phyloP scores from a whole-genome alignment of 306 rosid genomes.

The Acacia melanoxylon region DNA sequence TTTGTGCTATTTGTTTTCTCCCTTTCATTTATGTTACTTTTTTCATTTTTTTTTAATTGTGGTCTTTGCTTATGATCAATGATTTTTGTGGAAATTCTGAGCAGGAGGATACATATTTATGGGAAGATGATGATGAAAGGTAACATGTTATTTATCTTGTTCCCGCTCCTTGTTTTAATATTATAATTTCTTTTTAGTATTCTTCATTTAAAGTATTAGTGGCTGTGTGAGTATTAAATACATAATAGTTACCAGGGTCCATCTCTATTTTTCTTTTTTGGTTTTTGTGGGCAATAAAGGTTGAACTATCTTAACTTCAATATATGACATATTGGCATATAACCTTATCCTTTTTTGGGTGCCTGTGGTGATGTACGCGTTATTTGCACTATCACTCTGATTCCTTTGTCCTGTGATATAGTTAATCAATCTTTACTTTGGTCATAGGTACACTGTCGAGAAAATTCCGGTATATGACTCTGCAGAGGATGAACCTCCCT shows the following conservation, averaged over 20 bases:
- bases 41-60: neutral
- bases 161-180: neutral
- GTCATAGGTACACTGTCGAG: slow-evolving; percentile 84
- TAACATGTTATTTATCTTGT: slow-evolving; percentile 31
- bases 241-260: neutral
- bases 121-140: slow-evolving; percentile 99
- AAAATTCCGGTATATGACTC: slow-evolving; percentile 94
- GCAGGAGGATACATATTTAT: slow-evolving; percentile 94
- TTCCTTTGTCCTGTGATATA: slow-evolving; percentile 9
- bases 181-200: neutral
- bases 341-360: neutral
- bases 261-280: no score
- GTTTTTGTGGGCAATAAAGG: neutral
- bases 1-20: neutral
- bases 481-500: slow-evolving; percentile 79
- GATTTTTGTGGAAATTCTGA: slow-evolving; percentile 34
- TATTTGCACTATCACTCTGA: neutral
- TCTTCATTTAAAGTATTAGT: neutral
- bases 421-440: slow-evolving; percentile 27
- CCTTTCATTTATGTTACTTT: neutral
- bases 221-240: neutral
- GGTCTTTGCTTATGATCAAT: slow-evolving; percentile 26
- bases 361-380: neutral
- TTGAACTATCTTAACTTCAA: neutral
- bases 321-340: neutral